Evolutionary conservation across 345 rosid genomes (phyloP).

Genomic region (Sisymbrium irio): DNA sequence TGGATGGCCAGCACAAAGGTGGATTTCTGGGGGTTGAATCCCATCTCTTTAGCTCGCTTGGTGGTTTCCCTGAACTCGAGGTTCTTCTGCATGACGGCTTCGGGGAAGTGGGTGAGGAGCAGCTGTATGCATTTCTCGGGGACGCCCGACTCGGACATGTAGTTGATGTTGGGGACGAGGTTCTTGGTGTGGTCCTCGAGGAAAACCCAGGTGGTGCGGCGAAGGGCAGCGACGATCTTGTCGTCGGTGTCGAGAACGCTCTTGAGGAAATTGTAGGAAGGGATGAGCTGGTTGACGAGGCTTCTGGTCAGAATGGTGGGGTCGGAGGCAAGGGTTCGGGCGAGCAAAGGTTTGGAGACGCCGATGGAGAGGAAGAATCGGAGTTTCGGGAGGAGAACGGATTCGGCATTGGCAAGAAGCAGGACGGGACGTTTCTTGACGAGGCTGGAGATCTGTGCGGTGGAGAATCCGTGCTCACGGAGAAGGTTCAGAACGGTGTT

Average conservation of each 20-base stretch:
- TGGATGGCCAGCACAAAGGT: conserved; percentile 49
- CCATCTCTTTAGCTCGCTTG: conserved; percentile 45
- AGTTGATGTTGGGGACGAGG: too few relatives aligned
- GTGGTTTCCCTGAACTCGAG: conserved; percentile 34
- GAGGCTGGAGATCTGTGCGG: too few relatives aligned
- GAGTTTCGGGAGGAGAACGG: too few relatives aligned
- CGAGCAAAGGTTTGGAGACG: too few relatives aligned
- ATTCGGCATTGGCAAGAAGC: too few relatives aligned
- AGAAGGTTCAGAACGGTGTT: conserved; percentile 41
- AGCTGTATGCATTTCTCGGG: too few relatives aligned
- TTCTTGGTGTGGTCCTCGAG: too few relatives aligned
- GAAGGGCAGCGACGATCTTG: conserved; percentile 37
- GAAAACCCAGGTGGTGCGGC: too few relatives aligned
- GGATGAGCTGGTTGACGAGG: conserved; percentile 41
- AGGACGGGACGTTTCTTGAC: too few relatives aligned
- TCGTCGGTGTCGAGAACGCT: conserved; percentile 33
- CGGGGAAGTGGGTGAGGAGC: conserved; percentile 33
- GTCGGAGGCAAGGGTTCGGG: too few relatives aligned
- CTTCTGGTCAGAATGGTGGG: conserved; percentile 10
- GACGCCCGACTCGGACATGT: too few relatives aligned
- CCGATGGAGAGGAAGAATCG: too few relatives aligned
- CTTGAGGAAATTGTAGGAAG: conserved; percentile 43
- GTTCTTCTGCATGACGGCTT: conserved; percentile 42
- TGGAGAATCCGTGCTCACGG: conserved; percentile 22
- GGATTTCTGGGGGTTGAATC: conserved; percentile 44